Base-by-base conservation (phyloP, 2,329 filamentous ascomycete genomes). In the Teratosphaeriaceae sp. region DNA sequence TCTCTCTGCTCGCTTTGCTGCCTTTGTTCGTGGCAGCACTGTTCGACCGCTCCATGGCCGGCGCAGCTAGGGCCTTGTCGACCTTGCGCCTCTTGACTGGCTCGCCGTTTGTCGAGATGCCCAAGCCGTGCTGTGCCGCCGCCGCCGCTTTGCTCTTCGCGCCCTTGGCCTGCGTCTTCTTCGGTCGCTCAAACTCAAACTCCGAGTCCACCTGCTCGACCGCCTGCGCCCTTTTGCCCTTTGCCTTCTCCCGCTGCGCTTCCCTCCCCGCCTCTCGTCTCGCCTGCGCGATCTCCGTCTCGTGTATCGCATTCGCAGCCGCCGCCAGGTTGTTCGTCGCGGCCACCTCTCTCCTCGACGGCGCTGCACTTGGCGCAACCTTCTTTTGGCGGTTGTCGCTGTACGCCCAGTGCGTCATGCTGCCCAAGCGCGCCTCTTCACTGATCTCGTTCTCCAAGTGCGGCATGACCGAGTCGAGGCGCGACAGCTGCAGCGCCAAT, bases 371-470 rank as follows among this genome's bases (percentile, higher is more conserved):
- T 36, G 80, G 75, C 20, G 78, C 71, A 13, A 57, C 53, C 55
- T 79, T 80, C 51, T 75, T 74, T 43, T 71, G 64, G 42, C 80
- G 76, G 51, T 90, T 84, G 59, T 90, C 85, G 16, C 86, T 85
- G 63, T 97, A 97, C 38, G 90, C 92, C 92, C 92, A 98, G 65
- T 98, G 92, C 40, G 80, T 86, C 46, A 81, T 77, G 66, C 88
- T 97, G 40, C 94, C 92, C 69, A 88, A 83, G 65, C 94, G 87
- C 42, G 92, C 88, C 66, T 97, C 88, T 48, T 96, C 88, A 65
- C 87, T 94, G 59, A 98, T 87, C 64, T 98, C 92, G 46, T 76
- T 73, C 51, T 94, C 84, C 44, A 97, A 79, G 65, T 89, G 82
- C 16, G 88, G 84, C 75, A 85, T 94, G 23, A 94, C 83, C 54